These are phyloP conservation scores for Cutaneotrichosporon sp. DNA, from an alignment of 1,284 basidiomycete genomes.

Conservation along the genomic window DNA sequence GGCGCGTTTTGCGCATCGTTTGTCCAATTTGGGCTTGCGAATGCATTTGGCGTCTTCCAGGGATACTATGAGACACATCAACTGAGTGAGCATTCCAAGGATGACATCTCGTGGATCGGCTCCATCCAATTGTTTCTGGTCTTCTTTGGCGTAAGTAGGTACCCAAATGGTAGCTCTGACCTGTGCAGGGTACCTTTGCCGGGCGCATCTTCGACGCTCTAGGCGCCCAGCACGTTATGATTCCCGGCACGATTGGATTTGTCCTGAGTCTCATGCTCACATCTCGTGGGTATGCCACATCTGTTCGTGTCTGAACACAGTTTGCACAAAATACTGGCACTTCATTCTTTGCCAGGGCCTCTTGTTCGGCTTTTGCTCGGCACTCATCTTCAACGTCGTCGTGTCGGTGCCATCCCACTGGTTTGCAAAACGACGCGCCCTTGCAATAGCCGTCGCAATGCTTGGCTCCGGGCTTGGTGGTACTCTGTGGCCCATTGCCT, in stretches of 20 bases:
- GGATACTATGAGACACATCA: conserved; percentile 26
- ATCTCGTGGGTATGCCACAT: not conserved
- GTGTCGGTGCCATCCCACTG: conserved; percentile 54
- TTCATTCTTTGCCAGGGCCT: conserved; percentile 25
- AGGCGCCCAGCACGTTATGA: conserved; percentile 44
- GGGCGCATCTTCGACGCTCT: conserved; percentile 25
- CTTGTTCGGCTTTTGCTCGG: conserved; percentile 31
- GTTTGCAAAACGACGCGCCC: conserved; percentile 38
- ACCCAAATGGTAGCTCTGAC: not conserved
- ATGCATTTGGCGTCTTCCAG: conserved; percentile 31
- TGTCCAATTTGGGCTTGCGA: conserved; percentile 18
- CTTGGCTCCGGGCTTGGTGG: conserved; percentile 44
- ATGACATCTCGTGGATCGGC: conserved; percentile 60
- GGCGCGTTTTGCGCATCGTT: conserved; percentile 9
- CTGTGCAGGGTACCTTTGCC: conserved; percentile 41
- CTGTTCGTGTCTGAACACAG: not conserved
- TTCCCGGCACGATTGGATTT: conserved; percentile 52
- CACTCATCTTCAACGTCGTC: conserved; percentile 53
- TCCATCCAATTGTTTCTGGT: conserved; percentile 58
- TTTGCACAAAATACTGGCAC: conserved; percentile 61
- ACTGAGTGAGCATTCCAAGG: conserved; percentile 18
- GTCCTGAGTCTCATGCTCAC: conserved; percentile 32
- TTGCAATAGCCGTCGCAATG: conserved; percentile 33
- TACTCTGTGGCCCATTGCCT: conserved; percentile 15
- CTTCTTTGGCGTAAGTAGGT: conserved; percentile 31